Conservation (phyloP, 768 basidiomycete species). For the Russula compacta region DNA sequence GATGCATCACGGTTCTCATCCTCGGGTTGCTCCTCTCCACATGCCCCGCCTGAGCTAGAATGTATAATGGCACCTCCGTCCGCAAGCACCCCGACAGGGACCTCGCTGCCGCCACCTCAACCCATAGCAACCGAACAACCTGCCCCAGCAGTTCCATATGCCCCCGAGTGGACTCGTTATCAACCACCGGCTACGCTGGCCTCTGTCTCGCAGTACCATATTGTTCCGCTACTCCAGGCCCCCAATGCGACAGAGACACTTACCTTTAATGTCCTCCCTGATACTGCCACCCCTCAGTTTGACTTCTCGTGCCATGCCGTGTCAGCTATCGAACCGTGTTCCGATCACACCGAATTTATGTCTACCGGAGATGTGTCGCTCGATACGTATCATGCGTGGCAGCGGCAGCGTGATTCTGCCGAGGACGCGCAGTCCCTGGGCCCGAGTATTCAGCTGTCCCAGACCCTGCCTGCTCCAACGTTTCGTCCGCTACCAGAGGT, state of each 20-base stretch:
- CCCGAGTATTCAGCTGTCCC: not conserved
- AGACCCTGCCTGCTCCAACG: not conserved
- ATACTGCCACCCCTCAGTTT: not conserved
- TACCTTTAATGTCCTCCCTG: not conserved
- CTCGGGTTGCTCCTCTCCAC: not conserved
- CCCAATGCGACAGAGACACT: not conserved
- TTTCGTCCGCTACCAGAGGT: not conserved
- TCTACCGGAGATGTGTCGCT: not conserved
- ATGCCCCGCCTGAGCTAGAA: not conserved
- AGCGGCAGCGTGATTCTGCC: not conserved
- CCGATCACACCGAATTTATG: not conserved
- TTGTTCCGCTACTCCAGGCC: not conserved
- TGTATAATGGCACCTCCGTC: not conserved
- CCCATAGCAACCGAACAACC: not conserved
- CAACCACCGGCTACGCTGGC: not conserved
- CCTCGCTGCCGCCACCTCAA: not conserved
- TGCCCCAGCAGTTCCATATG: not conserved
- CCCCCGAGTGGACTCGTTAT: not conserved
- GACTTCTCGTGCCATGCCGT: not conserved
- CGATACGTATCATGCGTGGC: not conserved
- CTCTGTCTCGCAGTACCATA: not conserved
- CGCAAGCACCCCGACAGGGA: not conserved
- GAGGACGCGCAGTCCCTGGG: not conserved
- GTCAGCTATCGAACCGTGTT: not conserved
- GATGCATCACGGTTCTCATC: not conserved